A percentile compares a stretch with the other conserved stretches of the same genome.
These are phyloP conservation scores for Penicillium sp. DNA, from an alignment of 2,329 filamentous ascomycete species.

Conservation along the genomic window DNA sequence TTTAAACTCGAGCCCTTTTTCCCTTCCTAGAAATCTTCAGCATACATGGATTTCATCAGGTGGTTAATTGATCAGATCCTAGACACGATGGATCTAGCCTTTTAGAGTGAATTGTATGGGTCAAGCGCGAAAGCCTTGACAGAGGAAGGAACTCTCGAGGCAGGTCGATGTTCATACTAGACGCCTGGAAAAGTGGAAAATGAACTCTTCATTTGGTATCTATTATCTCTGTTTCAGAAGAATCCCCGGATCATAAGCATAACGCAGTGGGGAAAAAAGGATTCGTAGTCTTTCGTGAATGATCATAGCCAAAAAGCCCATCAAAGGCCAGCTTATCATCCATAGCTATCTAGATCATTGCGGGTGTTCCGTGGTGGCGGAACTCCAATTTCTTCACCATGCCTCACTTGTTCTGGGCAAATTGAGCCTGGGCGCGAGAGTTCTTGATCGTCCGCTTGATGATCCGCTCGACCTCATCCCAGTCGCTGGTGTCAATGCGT, in stretches of 20 bases:
- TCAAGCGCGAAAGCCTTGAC: neutral
- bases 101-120: neutral
- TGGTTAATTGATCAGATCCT: neutral
- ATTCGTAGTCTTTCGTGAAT: conserved; percentile 36
- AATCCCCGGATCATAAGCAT: conserved; percentile 25
- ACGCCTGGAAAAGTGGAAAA: neutral
- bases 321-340: neutral
- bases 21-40: no score
- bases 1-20: no score
- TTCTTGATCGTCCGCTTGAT: conserved; percentile 79
- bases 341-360: neutral
- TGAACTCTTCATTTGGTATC: conserved; percentile 37
- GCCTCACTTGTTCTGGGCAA: conserved; percentile 26
- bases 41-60: neutral
- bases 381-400: neutral
- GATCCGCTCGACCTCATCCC: conserved; percentile 83
- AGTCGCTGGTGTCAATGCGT: conserved; percentile 80
- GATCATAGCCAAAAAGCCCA: conserved; percentile 13
- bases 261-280: conserved; percentile 18
- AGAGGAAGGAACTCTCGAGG: neutral
- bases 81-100: neutral
- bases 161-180: no score
- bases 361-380: neutral
- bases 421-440: conserved; percentile 47
- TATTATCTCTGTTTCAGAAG: conserved; percentile 31